Evolutionary conservation across 768 basidiomycete species (phyloP).

Genomic region (Cystofilobasidium capitatum): DNA sequence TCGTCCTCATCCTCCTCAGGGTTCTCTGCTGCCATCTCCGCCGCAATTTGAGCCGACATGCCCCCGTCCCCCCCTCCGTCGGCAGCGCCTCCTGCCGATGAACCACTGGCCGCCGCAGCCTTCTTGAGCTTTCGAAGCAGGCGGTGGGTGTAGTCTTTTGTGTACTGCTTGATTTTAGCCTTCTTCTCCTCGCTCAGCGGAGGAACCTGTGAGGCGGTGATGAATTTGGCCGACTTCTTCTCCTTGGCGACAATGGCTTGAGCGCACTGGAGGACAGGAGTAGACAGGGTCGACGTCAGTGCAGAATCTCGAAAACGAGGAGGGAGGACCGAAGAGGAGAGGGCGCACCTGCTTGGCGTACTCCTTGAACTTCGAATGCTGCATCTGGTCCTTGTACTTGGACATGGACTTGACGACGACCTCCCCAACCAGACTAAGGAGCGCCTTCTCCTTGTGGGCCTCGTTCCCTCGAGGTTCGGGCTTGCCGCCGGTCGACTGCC

Average conservation of each 20-base stretch:
- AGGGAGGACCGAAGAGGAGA: background rate
- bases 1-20: constrained; percentile 8
- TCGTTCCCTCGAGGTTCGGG: constrained; percentile 22
- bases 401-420: constrained; percentile 90
- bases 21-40: background rate
- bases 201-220: constrained; percentile 57
- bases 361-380: constrained; percentile 77
- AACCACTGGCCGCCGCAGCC: background rate
- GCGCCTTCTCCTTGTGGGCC: constrained; percentile 55
- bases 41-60: constrained; percentile 1
- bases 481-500: constrained; percentile 23
- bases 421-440: constrained; percentile 71
- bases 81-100: background rate
- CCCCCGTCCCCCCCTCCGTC: background rate
- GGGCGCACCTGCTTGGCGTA: constrained; percentile 79
- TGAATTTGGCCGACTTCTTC: constrained; percentile 75
- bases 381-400: constrained; percentile 65
- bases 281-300: constrained; percentile 9
- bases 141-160: constrained; percentile 82
- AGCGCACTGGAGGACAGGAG: constrained; percentile 53
- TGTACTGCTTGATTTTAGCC: constrained; percentile 80
- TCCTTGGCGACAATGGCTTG: constrained; percentile 84
- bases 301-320: background rate
- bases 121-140: constrained; percentile 40
- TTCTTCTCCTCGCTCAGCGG: constrained; percentile 73